Conservation (phyloP, 139 green algal species). For the Dunaliella sp. region DNA sequence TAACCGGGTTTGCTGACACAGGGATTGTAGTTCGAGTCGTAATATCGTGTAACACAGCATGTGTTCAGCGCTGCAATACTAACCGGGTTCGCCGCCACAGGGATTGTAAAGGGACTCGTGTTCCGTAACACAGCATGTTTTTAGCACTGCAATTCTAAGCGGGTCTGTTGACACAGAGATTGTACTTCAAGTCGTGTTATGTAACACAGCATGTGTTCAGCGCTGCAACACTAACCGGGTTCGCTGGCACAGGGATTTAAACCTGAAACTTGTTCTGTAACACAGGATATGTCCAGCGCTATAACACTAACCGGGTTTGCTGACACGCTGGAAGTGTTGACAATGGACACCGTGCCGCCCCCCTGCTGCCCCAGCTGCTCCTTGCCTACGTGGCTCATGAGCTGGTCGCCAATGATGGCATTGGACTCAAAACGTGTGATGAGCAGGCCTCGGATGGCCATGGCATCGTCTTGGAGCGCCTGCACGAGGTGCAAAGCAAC, state of each 20-base stretch:
- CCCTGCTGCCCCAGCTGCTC: constrained; percentile 20
- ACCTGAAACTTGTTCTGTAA: too few relatives aligned
- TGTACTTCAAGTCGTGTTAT: too few relatives aligned
- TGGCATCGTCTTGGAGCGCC: constrained; percentile 25
- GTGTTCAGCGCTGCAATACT: too few relatives aligned
- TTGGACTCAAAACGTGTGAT: constrained; percentile 37
- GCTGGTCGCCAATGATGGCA: constrained; percentile 29
- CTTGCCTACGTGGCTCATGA: constrained; percentile 34
- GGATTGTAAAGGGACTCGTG: too few relatives aligned
- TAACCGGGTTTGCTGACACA: constrained; percentile 28
- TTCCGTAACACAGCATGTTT: too few relatives aligned
- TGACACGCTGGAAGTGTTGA: constrained; percentile 29
- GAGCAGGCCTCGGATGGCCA: constrained; percentile 29
- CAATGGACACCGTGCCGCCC: constrained; percentile 12
- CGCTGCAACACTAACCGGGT: too few relatives aligned
- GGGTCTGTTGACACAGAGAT: constrained; percentile 31
- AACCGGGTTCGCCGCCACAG: constrained; percentile 29
- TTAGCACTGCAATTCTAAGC: too few relatives aligned
- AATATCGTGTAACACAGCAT: too few relatives aligned
- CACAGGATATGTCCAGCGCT: background rate
- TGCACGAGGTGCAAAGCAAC: too few relatives aligned
- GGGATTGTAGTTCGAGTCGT: too few relatives aligned
- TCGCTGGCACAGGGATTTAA: too few relatives aligned
- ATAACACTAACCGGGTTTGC: constrained; percentile 20
- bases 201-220: too few relatives aligned